phyloP scores from a whole-genome alignment of 2,329 filamentous ascomycete genomes.

The Scolecobasidium constrictum region DNA sequence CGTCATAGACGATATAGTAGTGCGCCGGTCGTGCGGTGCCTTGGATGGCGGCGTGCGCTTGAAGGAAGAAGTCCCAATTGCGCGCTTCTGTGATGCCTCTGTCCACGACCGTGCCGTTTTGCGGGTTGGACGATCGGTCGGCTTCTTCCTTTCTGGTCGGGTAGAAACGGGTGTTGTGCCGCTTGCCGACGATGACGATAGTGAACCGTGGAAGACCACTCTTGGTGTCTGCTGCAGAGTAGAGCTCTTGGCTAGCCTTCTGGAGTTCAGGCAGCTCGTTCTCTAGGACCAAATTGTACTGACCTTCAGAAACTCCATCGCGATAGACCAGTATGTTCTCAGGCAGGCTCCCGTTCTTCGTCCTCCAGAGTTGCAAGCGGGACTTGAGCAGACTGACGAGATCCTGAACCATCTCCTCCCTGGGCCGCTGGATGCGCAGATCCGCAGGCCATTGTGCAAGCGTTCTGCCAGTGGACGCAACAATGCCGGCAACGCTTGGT shows the following conservation, averaged over 20 bases:
- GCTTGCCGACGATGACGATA: constrained; percentile 61
- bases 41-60: constrained; percentile 69
- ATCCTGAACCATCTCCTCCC: constrained; percentile 60
- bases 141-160: constrained; percentile 45
- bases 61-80: constrained; percentile 72
- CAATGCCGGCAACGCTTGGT: constrained; percentile 71
- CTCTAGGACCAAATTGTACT: constrained; percentile 59
- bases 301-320: constrained; percentile 81
- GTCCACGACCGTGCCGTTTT: constrained; percentile 73
- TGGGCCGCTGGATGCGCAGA: constrained; percentile 53
- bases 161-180: constrained; percentile 82
- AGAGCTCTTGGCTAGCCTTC: constrained; percentile 50
- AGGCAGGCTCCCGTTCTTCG: constrained; percentile 43
- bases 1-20: constrained; percentile 55
- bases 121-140: constrained; percentile 48
- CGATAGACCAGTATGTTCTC: constrained; percentile 75
- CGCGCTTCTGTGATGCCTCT: constrained; percentile 62
- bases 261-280: constrained; percentile 58
- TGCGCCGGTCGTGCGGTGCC: constrained; percentile 78
- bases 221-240: constrained; percentile 36
- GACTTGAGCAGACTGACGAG: constrained; percentile 52
- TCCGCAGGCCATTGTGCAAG: constrained; percentile 71
- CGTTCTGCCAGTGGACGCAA: constrained; percentile 58
- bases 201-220: background rate
- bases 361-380: constrained; percentile 55